phyloP scores from a whole-genome alignment of 1,284 basidiomycete genomes.

The Neonothopanus nambi region DNA sequence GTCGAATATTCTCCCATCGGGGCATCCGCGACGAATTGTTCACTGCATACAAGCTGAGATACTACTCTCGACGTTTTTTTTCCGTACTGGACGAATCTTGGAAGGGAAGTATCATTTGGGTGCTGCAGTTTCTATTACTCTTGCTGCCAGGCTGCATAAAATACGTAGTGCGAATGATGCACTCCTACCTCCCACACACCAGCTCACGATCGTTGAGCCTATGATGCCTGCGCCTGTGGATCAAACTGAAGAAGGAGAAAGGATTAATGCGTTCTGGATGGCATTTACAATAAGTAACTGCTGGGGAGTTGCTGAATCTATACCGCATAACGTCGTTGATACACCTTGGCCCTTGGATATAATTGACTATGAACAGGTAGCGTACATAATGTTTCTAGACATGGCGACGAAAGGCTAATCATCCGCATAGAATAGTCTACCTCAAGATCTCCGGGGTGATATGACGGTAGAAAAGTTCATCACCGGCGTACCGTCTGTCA shows the following conservation, averaged over 20 bases:
- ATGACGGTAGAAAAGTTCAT: constrained; percentile 10
- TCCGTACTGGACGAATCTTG: constrained; percentile 9
- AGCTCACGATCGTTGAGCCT: neutral
- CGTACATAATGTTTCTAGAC: neutral
- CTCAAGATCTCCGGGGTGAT: neutral
- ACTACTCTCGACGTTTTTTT: constrained; percentile 7
- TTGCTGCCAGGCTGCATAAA: constrained; percentile 11
- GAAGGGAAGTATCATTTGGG: constrained; percentile 15
- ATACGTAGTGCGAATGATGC: constrained; percentile 5
- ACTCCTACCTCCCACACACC: neutral
- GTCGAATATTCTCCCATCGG: constrained; percentile 1
- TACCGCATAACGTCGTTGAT: constrained; percentile 4
- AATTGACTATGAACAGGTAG: constrained; percentile 10
- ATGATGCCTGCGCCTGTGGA: constrained; percentile 2
- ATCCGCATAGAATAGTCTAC: constrained; percentile 1
- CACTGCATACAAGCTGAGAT: constrained; percentile 13
- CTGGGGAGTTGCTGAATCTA: constrained; percentile 9
- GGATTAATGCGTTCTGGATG: constrained; percentile 16
- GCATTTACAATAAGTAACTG: constrained; percentile 9
- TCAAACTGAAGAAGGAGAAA: constrained; percentile 11
- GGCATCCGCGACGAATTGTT: constrained; percentile 3
- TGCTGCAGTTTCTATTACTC: constrained; percentile 8
- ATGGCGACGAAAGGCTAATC: neutral
- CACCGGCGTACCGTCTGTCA: neutral
- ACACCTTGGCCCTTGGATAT: constrained; percentile 13